Conservation (phyloP, 441 rosid species). For the Arabidopsis hybrid region DNA sequence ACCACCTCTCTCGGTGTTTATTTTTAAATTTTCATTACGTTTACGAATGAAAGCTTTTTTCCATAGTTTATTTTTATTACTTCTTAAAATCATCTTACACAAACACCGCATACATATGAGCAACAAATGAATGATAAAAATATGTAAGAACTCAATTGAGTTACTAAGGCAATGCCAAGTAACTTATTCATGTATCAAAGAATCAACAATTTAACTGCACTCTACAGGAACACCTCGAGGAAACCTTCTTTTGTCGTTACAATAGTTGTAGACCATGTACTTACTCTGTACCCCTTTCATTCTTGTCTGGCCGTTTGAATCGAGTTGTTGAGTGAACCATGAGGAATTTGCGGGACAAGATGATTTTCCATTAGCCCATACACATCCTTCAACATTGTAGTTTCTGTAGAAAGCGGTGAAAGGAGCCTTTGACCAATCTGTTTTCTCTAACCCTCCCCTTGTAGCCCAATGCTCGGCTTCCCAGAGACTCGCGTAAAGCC, state of each 20-base stretch:
- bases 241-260: conserved; percentile 44
- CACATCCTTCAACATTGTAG: conserved; percentile 52
- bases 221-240: conserved; percentile 43
- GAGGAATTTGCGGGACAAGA: conserved; percentile 13
- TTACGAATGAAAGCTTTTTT: neutral
- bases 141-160: neutral
- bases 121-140: conserved; percentile 18
- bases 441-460: conserved; percentile 59
- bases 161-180: conserved; percentile 17
- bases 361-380: conserved; percentile 38
- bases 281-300: conserved; percentile 43
- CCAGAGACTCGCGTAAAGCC: conserved; percentile 58
- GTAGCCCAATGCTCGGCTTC: conserved; percentile 64
- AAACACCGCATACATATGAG: conserved; percentile 1
- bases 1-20: neutral
- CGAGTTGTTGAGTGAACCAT: conserved; percentile 38
- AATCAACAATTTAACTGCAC: conserved; percentile 17
- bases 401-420: conserved; percentile 56
- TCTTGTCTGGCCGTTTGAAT: conserved; percentile 21
- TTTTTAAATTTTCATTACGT: neutral
- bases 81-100: neutral
- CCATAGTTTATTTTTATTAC: neutral
- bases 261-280: conserved; percentile 46
- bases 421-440: conserved; percentile 63
- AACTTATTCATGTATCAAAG: conserved; percentile 13